Evolutionary conservation across 805 yeast species (phyloP).

Genomic region (Metschnikowia lochheadii): DNA sequence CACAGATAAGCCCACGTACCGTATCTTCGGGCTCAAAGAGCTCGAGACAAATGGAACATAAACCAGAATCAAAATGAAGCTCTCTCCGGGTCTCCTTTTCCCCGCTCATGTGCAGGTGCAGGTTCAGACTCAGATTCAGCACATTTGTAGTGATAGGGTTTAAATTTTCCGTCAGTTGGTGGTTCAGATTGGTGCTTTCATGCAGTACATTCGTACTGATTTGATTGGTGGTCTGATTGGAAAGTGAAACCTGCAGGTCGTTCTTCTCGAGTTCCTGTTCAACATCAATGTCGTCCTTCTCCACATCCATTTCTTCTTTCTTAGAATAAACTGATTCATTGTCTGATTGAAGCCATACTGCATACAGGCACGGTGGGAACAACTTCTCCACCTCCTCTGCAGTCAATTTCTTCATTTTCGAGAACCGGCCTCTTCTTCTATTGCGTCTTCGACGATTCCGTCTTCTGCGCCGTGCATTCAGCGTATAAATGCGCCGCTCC

Average conservation of each 20-base stretch:
- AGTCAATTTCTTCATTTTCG: slow-evolving; percentile 49
- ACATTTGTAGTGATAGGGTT: neutral
- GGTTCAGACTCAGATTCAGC: neutral
- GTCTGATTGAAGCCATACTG: slow-evolving; percentile 56
- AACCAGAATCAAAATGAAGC: slow-evolving; percentile 58
- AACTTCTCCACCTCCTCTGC: slow-evolving; percentile 55
- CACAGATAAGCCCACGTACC: slow-evolving; percentile 74
- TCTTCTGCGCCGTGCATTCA: slow-evolving; percentile 9
- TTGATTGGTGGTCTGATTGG: neutral
- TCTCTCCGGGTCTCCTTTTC: slow-evolving; percentile 11
- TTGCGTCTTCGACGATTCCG: slow-evolving; percentile 29
- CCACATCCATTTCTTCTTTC: neutral
- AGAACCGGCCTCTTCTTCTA: slow-evolving; percentile 35
- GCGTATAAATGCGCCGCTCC: slow-evolving; percentile 22
- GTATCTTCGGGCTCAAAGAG: slow-evolving; percentile 54
- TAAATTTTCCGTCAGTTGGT: no score
- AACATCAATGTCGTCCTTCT: neutral
- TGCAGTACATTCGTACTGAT: neutral
- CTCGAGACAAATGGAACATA: slow-evolving; percentile 78
- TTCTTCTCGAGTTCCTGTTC: neutral
- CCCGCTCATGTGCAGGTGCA: neutral
- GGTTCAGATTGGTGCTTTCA: no score
- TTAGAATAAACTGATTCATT: slow-evolving; percentile 4
- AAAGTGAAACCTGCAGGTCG: neutral
- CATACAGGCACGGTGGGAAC: slow-evolving; percentile 56